Percentiles rank a stretch among this genome's conserved stretches.
These are phyloP conservation scores for Chionographis japonica DNA, from an alignment of 106 monocot genomes.

Conservation along the genomic window DNA sequence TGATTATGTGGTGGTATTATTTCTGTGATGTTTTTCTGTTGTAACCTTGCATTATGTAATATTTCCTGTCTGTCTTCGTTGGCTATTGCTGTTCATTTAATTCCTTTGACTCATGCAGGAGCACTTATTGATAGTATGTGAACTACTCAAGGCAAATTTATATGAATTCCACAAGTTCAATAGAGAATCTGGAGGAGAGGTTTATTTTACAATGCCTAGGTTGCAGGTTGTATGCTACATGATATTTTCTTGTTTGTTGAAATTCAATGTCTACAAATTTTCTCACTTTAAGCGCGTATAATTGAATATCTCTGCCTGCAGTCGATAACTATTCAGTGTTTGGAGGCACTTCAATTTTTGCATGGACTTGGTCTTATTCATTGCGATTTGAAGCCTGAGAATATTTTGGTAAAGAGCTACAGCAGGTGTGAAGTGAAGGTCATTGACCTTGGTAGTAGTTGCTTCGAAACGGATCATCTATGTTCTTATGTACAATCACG, in stretches of 20 bases:
- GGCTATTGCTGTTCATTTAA: background rate
- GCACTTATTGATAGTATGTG: slow-evolving; percentile 96
- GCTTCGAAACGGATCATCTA: slow-evolving; percentile 98
- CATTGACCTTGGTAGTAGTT: slow-evolving; percentile 98
- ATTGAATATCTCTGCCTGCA: slow-evolving; percentile 28
- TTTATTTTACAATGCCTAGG: slow-evolving; percentile 99
- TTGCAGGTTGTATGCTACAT: slow-evolving; percentile 63
- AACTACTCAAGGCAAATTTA: slow-evolving; percentile 97
- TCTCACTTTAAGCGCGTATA: background rate
- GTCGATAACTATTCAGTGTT: slow-evolving; percentile 94
- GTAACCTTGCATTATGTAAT: too few relatives aligned
- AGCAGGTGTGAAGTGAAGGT: slow-evolving; percentile 98
- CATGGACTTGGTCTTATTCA: slow-evolving; percentile 96
- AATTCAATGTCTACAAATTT: background rate
- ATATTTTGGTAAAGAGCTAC: slow-evolving; percentile 98
- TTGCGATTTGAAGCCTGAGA: slow-evolving; percentile 98
- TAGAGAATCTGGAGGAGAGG: slow-evolving; percentile 98
- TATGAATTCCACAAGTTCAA: slow-evolving; percentile 99
- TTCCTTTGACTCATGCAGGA: slow-evolving; percentile 42
- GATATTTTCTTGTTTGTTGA: background rate
- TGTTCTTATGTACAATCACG: slow-evolving; percentile 99
- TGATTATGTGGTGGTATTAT: too few relatives aligned
- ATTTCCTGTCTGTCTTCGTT: background rate
- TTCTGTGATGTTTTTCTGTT: too few relatives aligned
- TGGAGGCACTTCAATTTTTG: slow-evolving; percentile 94